Percentiles rank a stretch among this genome's conserved stretches.
These are phyloP conservation scores for Rhizopus stolonifer DNA, from an alignment of 371 early-diverging fungal species.

Conservation along the genomic window DNA sequence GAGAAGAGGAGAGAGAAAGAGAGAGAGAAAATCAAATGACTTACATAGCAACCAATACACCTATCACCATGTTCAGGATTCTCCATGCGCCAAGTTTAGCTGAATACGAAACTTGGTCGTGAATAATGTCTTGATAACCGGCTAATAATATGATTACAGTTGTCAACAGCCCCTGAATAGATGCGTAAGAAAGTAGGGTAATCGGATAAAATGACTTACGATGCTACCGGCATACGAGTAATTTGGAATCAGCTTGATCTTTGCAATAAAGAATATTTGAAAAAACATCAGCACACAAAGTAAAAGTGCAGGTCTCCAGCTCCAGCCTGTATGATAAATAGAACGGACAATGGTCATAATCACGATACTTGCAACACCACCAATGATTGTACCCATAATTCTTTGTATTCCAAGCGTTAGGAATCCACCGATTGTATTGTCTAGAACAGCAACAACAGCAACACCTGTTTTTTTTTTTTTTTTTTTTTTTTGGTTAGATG, in stretches of 20 bases:
- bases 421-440: constrained; percentile 39
- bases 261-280: constrained; percentile 38
- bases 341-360: constrained; percentile 33
- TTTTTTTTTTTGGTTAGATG: too few relatives aligned
- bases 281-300: constrained; percentile 30
- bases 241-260: constrained; percentile 31
- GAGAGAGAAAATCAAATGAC: background rate
- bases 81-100: constrained; percentile 36
- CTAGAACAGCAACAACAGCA: constrained; percentile 36
- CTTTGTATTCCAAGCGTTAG: constrained; percentile 34
- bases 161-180: constrained; percentile 28
- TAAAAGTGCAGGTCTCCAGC: constrained; percentile 24
- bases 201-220: constrained; percentile 18
- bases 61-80: constrained; percentile 32
- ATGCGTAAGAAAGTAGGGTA: background rate
- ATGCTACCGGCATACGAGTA: constrained; percentile 38
- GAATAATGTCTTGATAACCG: constrained; percentile 32
- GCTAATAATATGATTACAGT: constrained; percentile 35
- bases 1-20: background rate
- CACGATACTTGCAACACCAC: constrained; percentile 31
- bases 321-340: constrained; percentile 32
- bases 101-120: constrained; percentile 24
- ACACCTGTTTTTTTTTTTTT: constrained; percentile 21
- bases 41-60: constrained; percentile 39
- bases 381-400: constrained; percentile 34